Evolutionary conservation across 805 yeast species (phyloP).

Genomic region (Candida chilensis): DNA sequence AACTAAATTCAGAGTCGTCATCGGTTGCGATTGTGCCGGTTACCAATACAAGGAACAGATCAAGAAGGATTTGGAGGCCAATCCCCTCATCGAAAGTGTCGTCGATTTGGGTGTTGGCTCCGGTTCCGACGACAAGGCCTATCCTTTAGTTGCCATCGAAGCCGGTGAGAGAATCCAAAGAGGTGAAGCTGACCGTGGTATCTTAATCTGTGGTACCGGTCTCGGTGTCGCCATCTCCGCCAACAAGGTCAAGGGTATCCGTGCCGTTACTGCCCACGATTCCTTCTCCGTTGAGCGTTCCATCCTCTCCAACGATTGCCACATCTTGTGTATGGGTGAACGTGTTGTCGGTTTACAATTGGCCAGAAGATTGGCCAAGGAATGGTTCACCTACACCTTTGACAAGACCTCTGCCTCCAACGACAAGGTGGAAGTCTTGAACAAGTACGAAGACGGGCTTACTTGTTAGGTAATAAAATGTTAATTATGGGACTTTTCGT

Average conservation of each 20-base stretch:
- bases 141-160: conserved; percentile 32
- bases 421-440: conserved; percentile 23
- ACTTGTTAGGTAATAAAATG: too few relatives aligned
- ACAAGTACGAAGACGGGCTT: conserved; percentile 18
- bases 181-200: conserved; percentile 34
- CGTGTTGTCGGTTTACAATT: conserved; percentile 34
- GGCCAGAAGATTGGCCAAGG: conserved; percentile 31
- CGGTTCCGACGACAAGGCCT: conserved; percentile 22
- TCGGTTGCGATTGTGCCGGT: conserved; percentile 37
- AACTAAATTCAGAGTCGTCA: conserved; percentile 14
- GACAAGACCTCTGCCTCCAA: conserved; percentile 30
- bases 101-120: conserved; percentile 28
- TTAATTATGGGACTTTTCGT: too few relatives aligned
- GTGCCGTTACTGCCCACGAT: conserved; percentile 41
- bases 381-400: conserved; percentile 32
- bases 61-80: conserved; percentile 19
- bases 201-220: conserved; percentile 39
- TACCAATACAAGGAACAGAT: conserved; percentile 29
- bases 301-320: conserved; percentile 32
- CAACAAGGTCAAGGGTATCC: conserved; percentile 34
- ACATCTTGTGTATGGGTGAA: conserved; percentile 38
- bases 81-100: conserved; percentile 17
- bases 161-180: conserved; percentile 28
- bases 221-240: conserved; percentile 40
- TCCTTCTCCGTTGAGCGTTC: conserved; percentile 36